Evolutionary conservation across 306 rosid genomes (phyloP).

Genomic region (Quillaja saponaria): DNA sequence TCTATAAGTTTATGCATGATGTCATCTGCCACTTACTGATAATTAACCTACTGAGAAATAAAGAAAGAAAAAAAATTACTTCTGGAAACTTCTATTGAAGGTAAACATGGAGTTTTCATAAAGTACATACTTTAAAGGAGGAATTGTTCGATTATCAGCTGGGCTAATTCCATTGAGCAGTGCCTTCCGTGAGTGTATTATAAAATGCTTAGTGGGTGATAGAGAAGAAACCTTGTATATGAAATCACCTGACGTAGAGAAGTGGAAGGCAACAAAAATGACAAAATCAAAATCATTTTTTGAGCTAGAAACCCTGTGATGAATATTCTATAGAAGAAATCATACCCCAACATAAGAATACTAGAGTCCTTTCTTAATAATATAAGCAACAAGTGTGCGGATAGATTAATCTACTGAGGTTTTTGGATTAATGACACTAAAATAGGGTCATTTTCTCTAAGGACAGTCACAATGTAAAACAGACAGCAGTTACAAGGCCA

Average conservation of each 20-base stretch:
- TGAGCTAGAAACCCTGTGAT: constrained; percentile 22
- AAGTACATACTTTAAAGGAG: constrained; percentile 80
- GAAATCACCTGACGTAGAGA: constrained; percentile 72
- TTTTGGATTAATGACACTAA: constrained; percentile 9
- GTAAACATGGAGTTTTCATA: no score
- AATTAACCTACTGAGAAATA: no score
- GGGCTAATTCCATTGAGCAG: constrained; percentile 92
- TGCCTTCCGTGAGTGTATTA: constrained; percentile 93
- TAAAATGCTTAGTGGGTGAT: constrained; percentile 88
- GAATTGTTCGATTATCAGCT: constrained; percentile 93
- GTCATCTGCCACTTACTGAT: no score
- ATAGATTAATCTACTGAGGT: constrained; percentile 5
- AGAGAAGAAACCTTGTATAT: constrained; percentile 89
- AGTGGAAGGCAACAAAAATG: constrained; percentile 24
- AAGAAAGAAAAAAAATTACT: no score
- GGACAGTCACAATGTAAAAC: constrained; percentile 14
- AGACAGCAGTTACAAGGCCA: neutral
- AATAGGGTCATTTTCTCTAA: constrained; percentile 1
- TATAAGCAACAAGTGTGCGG: neutral
- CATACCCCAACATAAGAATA: no score
- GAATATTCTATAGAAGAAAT: constrained; percentile 10
- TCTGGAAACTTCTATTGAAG: no score
- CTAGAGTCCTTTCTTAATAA: constrained; percentile 10
- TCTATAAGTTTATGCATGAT: constrained; percentile 9
- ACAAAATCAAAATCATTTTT: constrained; percentile 29